Evolutionary conservation across 495 filamentous ascomycete species (phyloP).

Genomic region (Neurospora africana): DNA sequence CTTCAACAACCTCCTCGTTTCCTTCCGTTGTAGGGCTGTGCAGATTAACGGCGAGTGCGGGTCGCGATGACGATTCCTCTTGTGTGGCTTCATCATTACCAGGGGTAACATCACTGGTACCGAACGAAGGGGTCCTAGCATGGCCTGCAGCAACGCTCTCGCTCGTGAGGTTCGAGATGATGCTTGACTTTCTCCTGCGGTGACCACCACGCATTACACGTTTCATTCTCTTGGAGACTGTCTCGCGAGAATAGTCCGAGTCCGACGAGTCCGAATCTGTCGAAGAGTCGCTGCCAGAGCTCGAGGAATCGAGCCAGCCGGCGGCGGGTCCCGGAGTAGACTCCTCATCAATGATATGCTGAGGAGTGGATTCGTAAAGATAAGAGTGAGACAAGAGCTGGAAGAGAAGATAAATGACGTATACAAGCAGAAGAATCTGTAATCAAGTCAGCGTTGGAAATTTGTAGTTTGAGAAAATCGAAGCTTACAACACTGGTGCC

Average conservation of each 20-base stretch:
- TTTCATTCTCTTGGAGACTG: slow-evolving; percentile 63
- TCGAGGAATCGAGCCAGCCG: slow-evolving; percentile 64
- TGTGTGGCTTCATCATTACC: slow-evolving; percentile 18
- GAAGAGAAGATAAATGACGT: slow-evolving; percentile 77
- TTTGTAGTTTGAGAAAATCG: background rate
- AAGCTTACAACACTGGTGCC: slow-evolving; percentile 73
- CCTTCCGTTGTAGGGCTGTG: slow-evolving; percentile 8
- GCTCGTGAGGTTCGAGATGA: slow-evolving; percentile 52
- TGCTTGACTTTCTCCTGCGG: slow-evolving; percentile 62
- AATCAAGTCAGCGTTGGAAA: slow-evolving; percentile 3
- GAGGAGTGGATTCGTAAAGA: slow-evolving; percentile 82
- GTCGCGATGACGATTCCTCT: slow-evolving; percentile 21
- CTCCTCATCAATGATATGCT: slow-evolving; percentile 82
- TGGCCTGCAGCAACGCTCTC: slow-evolving; percentile 14
- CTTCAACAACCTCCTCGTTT: slow-evolving; percentile 29
- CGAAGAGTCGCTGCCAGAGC: slow-evolving; percentile 53
- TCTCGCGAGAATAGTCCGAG: slow-evolving; percentile 56
- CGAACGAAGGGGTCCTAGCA: slow-evolving; percentile 28
- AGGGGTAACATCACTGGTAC: slow-evolving; percentile 24
- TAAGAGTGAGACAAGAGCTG: slow-evolving; percentile 88
- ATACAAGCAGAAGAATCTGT: slow-evolving; percentile 68
- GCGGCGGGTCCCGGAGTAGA: slow-evolving; percentile 75
- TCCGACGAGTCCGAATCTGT: slow-evolving; percentile 52
- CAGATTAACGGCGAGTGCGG: slow-evolving; percentile 12
- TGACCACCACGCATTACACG: slow-evolving; percentile 51